Conservation (phyloP, 106 monocot genomes). For the Narthecium ossifragum region DNA sequence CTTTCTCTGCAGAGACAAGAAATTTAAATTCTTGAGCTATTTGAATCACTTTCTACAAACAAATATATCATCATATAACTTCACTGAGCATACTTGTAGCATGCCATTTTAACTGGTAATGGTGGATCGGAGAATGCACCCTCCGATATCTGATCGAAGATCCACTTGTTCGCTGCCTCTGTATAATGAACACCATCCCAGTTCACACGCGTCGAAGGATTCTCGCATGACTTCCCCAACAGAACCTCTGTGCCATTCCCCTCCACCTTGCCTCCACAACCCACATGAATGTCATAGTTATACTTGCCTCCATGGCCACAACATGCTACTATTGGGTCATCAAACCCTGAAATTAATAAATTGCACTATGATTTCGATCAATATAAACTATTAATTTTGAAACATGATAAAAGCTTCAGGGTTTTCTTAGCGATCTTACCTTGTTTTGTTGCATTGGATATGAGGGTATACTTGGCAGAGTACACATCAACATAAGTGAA, state of each 20-base stretch:
- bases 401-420: not conserved
- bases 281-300: constrained; percentile 32
- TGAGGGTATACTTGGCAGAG: constrained; percentile 61
- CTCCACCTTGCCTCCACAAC: constrained; percentile 33
- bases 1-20: no score
- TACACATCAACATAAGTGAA: constrained; percentile 94
- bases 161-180: constrained; percentile 31
- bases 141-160: constrained; percentile 33
- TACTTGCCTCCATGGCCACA: constrained; percentile 71
- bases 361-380: not conserved
- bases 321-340: constrained; percentile 47
- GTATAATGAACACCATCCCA: constrained; percentile 61
- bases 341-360: constrained; percentile 28
- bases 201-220: constrained; percentile 24
- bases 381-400: not conserved
- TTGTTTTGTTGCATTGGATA: constrained; percentile 41
- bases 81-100: constrained; percentile 7
- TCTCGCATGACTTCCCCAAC: constrained; percentile 31
- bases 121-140: constrained; percentile 36
- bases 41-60: no score
- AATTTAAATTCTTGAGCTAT: no score
- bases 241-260: constrained; percentile 41
- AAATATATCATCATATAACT: no score
- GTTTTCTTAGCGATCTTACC: no score
- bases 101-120: constrained; percentile 24